These are phyloP conservation scores for Tubosaeta brunneosetosa DNA, from an alignment of 768 basidiomycete genomes.

Conservation along the genomic window DNA sequence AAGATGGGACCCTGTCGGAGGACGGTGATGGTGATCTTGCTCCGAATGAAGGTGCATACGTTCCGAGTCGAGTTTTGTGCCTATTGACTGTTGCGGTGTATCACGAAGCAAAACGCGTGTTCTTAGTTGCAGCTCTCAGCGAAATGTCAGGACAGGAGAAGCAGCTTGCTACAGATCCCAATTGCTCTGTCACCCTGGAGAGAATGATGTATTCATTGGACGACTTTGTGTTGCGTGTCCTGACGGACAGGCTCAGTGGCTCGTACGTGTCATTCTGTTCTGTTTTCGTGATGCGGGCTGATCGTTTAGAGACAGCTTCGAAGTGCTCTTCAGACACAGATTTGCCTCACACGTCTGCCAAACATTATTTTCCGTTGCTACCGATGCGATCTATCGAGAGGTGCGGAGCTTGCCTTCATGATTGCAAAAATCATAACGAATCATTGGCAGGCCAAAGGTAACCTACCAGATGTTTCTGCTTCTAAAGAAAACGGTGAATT, in stretches of 20 bases:
- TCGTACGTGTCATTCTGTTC: slow-evolving; percentile 55
- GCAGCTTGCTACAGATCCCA: slow-evolving; percentile 87
- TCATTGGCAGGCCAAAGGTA: slow-evolving; percentile 44
- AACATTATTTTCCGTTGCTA: slow-evolving; percentile 70
- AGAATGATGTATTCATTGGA: slow-evolving; percentile 92
- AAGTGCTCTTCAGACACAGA: slow-evolving; percentile 64
- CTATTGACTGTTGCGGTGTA: background rate
- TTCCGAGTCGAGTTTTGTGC: background rate
- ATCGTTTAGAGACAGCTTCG: slow-evolving; percentile 43
- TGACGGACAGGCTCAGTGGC: slow-evolving; percentile 81
- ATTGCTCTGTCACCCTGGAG: slow-evolving; percentile 88
- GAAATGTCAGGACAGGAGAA: slow-evolving; percentile 89
- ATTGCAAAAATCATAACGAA: background rate
- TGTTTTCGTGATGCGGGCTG: slow-evolving; percentile 5
- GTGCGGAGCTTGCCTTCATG: slow-evolving; percentile 31
- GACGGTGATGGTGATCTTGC: slow-evolving; percentile 47
- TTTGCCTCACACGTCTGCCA: slow-evolving; percentile 97
- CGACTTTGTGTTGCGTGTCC: slow-evolving; percentile 89
- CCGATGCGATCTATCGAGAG: slow-evolving; percentile 65
- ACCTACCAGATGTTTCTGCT: slow-evolving; percentile 46
- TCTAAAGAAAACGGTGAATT: slow-evolving; percentile 60
- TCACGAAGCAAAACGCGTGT: slow-evolving; percentile 61
- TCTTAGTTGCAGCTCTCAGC: slow-evolving; percentile 75
- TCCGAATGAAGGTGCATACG: slow-evolving; percentile 63
- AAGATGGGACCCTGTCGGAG: slow-evolving; percentile 36